Conservation (phyloP, 2,329 filamentous ascomycete species). For the Trichoderma sp. region DNA sequence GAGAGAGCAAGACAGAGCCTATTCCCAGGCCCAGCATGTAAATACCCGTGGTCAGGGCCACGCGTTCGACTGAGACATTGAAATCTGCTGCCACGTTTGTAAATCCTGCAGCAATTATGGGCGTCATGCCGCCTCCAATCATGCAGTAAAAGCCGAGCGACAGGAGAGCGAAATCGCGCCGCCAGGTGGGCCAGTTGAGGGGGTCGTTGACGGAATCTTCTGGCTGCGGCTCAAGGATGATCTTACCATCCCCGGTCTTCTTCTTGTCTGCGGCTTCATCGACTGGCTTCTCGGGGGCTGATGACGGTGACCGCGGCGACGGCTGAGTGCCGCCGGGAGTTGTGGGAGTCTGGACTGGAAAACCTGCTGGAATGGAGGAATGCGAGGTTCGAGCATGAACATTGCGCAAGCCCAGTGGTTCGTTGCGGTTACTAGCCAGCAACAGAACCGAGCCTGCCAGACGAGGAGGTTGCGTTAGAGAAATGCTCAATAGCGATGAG, state of each 20-base stretch:
- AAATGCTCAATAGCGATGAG: background rate
- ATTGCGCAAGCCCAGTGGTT: conserved; percentile 57
- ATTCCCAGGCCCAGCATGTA: conserved; percentile 93
- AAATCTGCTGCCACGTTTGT: conserved; percentile 68
- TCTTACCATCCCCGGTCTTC: conserved; percentile 73
- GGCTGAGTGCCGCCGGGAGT: conserved; percentile 28
- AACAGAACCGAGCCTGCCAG: conserved; percentile 56
- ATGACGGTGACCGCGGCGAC: conserved; percentile 3
- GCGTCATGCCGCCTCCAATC: conserved; percentile 88
- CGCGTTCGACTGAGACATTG: conserved; percentile 63
- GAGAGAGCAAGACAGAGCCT: conserved; percentile 79
- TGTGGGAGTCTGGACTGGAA: conserved; percentile 36
- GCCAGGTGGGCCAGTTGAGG: conserved; percentile 83
- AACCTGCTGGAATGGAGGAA: conserved; percentile 52
- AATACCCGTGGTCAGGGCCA: conserved; percentile 83
- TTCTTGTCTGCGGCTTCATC: conserved; percentile 54
- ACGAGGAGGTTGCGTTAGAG: background rate
- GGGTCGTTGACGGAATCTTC: conserved; percentile 90
- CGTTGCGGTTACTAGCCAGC: conserved; percentile 53
- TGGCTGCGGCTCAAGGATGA: conserved; percentile 87
- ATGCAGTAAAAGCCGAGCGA: conserved; percentile 90
- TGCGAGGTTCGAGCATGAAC: conserved; percentile 56
- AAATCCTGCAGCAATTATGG: conserved; percentile 86
- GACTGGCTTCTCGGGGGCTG: background rate
- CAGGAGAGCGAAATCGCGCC: conserved; percentile 73